Evolutionary conservation across 495 filamentous ascomycete genomes (phyloP), one percentile per base, ranked within the genome.

Genomic region (Mycothermus thermophilus): DNA sequence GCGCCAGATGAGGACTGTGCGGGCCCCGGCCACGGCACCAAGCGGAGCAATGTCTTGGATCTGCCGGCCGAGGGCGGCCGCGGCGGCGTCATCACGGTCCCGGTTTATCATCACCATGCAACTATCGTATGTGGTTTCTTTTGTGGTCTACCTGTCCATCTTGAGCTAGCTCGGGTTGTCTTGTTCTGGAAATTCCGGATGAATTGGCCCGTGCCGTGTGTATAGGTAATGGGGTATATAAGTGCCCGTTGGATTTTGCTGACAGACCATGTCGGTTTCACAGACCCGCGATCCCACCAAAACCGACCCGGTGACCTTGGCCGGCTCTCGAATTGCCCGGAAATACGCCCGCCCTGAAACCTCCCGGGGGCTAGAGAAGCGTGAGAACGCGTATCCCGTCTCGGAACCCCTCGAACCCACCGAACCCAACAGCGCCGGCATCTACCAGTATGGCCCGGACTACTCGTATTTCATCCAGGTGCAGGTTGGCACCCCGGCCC

Each of bases 391-490:
- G 1, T 85, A 76, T 52, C 45, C 59, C 4, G 66, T 85, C 13
- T 62, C 77, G 23, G 47, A 63, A 23, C 67, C 76, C 16, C 54
- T 61, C 18, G 55, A 57, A 0, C 72, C 81, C 1, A 60, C 66
- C 0, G 44, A 59, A 5, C 48, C 66, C 12, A 68, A 78, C 42
- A 79, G 74, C 36, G 69, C 67, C 9, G 71, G 75, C 5, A 58
- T 90, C 26, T 64, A 79, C 47, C 78, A 90, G 53, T 79, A 83
- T 57, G 81, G 79, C 2, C 67, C 66, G 18, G 83, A 90, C 55
- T 78, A 69, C 38, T 79, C 79, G 5, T 93, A 93, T 62, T 84
- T 93, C 46, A 53, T 74, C 14, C 52, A 70, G 22, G 69, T 80
- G n/a, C 49, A 60, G 26, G 63, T 90, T 30, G 84, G 84, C 26